Evolutionary conservation across 441 rosid species (phyloP), one percentile per base, ranked within the genome.

Genomic region (Pelargonium citronellum): DNA sequence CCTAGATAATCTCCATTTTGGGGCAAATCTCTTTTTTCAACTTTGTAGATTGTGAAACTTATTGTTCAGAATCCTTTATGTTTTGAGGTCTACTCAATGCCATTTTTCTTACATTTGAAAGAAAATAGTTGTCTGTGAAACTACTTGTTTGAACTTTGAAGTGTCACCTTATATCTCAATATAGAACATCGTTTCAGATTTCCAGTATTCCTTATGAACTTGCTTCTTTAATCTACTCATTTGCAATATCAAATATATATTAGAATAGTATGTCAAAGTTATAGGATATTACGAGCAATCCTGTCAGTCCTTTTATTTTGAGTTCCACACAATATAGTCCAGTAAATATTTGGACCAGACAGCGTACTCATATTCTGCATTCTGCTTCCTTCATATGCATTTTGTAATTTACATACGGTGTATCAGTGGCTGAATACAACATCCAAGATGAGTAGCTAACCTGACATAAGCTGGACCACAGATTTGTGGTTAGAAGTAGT

Each of bases 161-260:
- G 2, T 53, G 16, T 53, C 62, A 17, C 61, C 61, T 55, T 55
- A 16, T 13, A 55, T 55, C 61, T 30, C 3, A 2, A 2, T 30
- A 5, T 57, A 57, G 62, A 57, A 17, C 27, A 16, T 57, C 20
- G 24, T 57, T 57, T 55, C 61, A 55, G 61, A 55, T 55, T 53
- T 55, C 61, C 61, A 5, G 61, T 55, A 55, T 7, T 55, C 61
- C 61, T 12, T 17, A 57, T 57, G 62, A 20, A 4, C 22, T 10
- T 10, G 7, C 13, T 58, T 58, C 5, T 20, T 58, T 58, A 12
- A 58, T 58, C 34, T 58, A 58, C 34, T 30, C 37, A 30, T 30
- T 20, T 20, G 8, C 13, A 19, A 20, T 30, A 58, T 19, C 10
- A 20, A 19, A 20, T 58, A 10, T 58, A 10, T 13, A 3, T 30